These are phyloP conservation scores for Xanthoconium purpureum DNA, from an alignment of 768 basidiomycete genomes.

Conservation along the genomic window DNA sequence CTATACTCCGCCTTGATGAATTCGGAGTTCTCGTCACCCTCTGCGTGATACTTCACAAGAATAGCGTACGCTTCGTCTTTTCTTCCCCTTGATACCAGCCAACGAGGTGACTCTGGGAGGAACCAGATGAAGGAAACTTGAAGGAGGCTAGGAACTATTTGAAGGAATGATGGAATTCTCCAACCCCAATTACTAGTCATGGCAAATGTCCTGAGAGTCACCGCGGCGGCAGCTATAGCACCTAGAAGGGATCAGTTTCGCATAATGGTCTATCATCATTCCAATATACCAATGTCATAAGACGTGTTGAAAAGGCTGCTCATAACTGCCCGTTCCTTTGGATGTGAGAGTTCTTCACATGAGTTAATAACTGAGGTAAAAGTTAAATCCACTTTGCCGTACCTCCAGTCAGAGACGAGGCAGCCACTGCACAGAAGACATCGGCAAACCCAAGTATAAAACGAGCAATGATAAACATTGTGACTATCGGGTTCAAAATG, in stretches of 20 bases:
- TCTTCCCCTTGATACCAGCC: conserved; percentile 28
- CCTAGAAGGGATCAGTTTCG: conserved; percentile 2
- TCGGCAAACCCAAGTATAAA: no score
- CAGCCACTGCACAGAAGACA: conserved; percentile 14
- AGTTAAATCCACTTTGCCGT: neutral
- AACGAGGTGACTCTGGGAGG: no score
- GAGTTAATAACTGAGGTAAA: neutral
- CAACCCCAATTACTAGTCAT: conserved; percentile 61
- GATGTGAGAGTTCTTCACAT: conserved; percentile 13
- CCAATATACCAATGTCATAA: conserved; percentile 1
- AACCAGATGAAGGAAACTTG: conserved; percentile 35
- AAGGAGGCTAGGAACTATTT: conserved; percentile 49
- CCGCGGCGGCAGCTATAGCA: conserved; percentile 40
- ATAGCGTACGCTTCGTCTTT: conserved; percentile 44
- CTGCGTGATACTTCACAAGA: conserved; percentile 27
- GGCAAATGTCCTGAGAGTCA: conserved; percentile 61
- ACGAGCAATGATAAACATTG: no score
- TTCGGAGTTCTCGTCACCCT: conserved; percentile 10
- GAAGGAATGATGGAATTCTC: conserved; percentile 60
- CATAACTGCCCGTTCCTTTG: conserved; percentile 10
- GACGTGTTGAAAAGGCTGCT: neutral
- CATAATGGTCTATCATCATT: no score
- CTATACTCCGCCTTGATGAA: conserved; percentile 62
- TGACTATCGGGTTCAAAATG: neutral
- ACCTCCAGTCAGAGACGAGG: conserved; percentile 21